Evolutionary conservation across 192 early-diverging fungal species (phyloP).

Genomic region (Coemansia aciculifera): DNA sequence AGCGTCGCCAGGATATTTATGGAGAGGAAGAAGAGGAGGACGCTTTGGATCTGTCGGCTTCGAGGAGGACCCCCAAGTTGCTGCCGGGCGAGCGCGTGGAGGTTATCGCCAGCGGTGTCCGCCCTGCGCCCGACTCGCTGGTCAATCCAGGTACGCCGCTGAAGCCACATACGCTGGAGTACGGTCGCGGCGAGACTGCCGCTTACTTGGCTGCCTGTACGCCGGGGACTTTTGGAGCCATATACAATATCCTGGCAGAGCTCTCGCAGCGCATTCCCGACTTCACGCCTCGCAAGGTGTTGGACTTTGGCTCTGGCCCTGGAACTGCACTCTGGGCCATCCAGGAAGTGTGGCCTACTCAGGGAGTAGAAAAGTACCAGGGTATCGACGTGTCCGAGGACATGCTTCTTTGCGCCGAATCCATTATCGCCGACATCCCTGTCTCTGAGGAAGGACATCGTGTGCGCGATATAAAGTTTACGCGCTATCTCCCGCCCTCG

Average conservation of each 20-base stretch:
- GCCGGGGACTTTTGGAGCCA: slow-evolving; percentile 65
- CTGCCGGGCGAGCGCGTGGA: slow-evolving; percentile 42
- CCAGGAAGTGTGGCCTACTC: slow-evolving; percentile 57
- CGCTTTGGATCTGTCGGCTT: neutral
- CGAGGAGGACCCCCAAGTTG: slow-evolving; percentile 9
- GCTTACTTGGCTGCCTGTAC: slow-evolving; percentile 73
- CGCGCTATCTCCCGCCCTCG: slow-evolving; percentile 64
- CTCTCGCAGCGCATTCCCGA: slow-evolving; percentile 61
- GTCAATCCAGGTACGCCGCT: slow-evolving; percentile 29
- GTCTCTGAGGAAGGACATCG: neutral
- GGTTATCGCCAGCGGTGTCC: slow-evolving; percentile 22
- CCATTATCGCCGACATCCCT: slow-evolving; percentile 31
- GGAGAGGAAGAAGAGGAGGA: slow-evolving; percentile 6
- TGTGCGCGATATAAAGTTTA: slow-evolving; percentile 49
- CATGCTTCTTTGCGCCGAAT: slow-evolving; percentile 73
- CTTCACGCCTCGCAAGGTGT: slow-evolving; percentile 59
- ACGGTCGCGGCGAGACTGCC: slow-evolving; percentile 67
- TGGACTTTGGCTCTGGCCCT: slow-evolving; percentile 86
- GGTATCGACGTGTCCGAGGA: slow-evolving; percentile 77
- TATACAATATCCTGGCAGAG: slow-evolving; percentile 69
- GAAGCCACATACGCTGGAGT: slow-evolving; percentile 67
- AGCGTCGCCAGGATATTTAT: slow-evolving; percentile 6
- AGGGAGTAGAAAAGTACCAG: slow-evolving; percentile 46
- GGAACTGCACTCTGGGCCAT: slow-evolving; percentile 82
- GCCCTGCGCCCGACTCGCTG: slow-evolving; percentile 36